phyloP scores from a whole-genome alignment of 2,329 filamentous ascomycete species.

The Arthrobotrys megalospora region DNA sequence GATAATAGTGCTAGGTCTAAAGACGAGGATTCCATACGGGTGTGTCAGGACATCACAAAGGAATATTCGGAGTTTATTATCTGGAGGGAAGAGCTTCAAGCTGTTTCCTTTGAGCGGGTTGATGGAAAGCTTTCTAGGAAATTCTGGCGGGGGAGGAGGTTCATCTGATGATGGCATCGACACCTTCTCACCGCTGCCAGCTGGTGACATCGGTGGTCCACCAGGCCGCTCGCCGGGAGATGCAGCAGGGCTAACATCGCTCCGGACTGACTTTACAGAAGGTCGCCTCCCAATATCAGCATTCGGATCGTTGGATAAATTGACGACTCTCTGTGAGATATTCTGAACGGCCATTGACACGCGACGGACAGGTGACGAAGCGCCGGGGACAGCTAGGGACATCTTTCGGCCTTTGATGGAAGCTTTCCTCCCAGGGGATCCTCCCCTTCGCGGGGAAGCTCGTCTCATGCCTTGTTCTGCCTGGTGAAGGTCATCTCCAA shows the following conservation, averaged over 20 bases:
- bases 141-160: conserved; percentile 69
- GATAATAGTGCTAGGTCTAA: not conserved
- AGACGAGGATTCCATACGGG: conserved; percentile 69
- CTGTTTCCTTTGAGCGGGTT: conserved; percentile 92
- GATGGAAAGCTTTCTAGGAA: conserved; percentile 65
- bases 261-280: conserved; percentile 72
- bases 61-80: conserved; percentile 80
- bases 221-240: conserved; percentile 71
- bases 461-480: conserved; percentile 63
- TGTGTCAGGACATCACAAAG: conserved; percentile 89
- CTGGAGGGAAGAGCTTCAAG: conserved; percentile 84
- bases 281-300: conserved; percentile 83
- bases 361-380: conserved; percentile 69
- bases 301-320: conserved; percentile 85
- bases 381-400: conserved; percentile 64
- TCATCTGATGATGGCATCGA: conserved; percentile 43
- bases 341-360: conserved; percentile 71
- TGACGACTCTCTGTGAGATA: conserved; percentile 98
- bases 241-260: conserved; percentile 74
- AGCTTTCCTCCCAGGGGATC: conserved; percentile 45
- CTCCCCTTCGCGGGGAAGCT: conserved; percentile 37
- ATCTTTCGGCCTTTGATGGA: conserved; percentile 56
- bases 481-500: conserved; percentile 64
- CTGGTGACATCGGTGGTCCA: conserved; percentile 71
- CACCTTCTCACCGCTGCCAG: conserved; percentile 40